Evolutionary conservation across 164 flowering plant species (phyloP).

Genomic region (Aristolochia contorta): DNA sequence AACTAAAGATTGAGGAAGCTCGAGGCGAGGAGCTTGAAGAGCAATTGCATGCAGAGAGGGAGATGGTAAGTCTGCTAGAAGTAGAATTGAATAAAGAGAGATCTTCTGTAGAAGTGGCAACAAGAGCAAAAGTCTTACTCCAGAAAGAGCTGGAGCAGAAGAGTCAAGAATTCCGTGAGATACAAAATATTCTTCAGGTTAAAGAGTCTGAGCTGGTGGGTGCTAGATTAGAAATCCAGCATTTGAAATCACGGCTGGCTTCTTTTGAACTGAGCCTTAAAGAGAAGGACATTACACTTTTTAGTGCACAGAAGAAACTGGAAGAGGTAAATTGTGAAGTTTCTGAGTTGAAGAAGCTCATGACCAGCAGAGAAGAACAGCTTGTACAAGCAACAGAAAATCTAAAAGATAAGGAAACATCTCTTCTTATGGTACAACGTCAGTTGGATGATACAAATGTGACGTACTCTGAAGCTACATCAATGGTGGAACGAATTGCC

Average conservation of each 20-base stretch:
- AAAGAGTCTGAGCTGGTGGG: conserved; percentile 67
- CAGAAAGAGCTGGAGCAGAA: conserved; percentile 40
- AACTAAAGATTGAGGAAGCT: conserved; percentile 61
- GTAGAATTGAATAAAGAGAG: conserved; percentile 45
- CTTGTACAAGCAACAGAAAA: conserved; percentile 45
- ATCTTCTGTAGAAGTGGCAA: conserved; percentile 36
- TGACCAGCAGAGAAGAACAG: conserved; percentile 52
- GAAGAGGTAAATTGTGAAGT: conserved; percentile 42
- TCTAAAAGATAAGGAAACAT: conserved; percentile 59
- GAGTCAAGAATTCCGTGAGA: conserved; percentile 33
- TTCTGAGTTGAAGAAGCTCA: conserved; percentile 38
- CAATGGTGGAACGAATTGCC: conserved; percentile 48
- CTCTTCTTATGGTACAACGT: conserved; percentile 29
- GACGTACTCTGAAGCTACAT: conserved; percentile 56
- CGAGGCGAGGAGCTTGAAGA: conserved; percentile 54
- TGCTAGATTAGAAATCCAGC: conserved; percentile 75
- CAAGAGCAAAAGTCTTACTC: conserved; percentile 32
- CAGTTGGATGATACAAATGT: conserved; percentile 39
- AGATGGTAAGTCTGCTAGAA: conserved; percentile 37
- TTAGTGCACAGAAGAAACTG: conserved; percentile 34
- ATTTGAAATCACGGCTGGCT: conserved; percentile 45
- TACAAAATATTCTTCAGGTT: conserved; percentile 32
- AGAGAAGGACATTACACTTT: conserved; percentile 58
- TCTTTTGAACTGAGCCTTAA: conserved; percentile 43
- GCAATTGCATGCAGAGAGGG: conserved; percentile 43